Percentiles rank a stretch among this genome's conserved stretches.
phyloP scores from a whole-genome alignment of 2,329 filamentous ascomycete species.

The Colletotrichum lentis region DNA sequence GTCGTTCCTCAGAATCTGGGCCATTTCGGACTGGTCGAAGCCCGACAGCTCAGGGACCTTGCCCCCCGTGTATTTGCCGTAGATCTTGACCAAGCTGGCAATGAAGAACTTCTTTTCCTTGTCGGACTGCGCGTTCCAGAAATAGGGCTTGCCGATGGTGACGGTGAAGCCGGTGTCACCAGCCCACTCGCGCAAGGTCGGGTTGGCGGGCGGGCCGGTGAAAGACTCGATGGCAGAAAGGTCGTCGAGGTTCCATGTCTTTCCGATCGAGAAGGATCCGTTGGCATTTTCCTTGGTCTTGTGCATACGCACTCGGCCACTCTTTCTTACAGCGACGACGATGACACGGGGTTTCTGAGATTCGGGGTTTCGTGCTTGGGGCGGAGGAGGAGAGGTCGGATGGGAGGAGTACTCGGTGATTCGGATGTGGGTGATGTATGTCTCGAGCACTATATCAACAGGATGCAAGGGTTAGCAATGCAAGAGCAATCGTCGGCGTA shows the following conservation, averaged over 20 bases:
- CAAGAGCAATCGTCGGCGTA: conserved; percentile 2
- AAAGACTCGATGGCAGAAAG: conserved; percentile 82
- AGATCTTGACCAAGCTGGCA: conserved; percentile 94
- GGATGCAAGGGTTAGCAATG: conserved; percentile 21
- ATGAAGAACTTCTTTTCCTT: conserved; percentile 99
- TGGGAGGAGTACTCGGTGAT: conserved; percentile 87
- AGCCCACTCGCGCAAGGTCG: conserved; percentile 77
- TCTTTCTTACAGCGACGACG: conserved; percentile 91
- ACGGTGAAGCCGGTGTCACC: conserved; percentile 85
- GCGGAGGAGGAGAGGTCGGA: conserved; percentile 85
- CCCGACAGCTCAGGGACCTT: conserved; percentile 80
- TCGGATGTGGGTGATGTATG: conserved; percentile 96
- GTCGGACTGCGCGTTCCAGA: conserved; percentile 90
- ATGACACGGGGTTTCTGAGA: conserved; percentile 91
- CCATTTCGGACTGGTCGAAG: conserved; percentile 82
- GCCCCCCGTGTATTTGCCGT: conserved; percentile 92
- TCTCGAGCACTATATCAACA: conserved; percentile 76
- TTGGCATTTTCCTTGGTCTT: conserved; percentile 96
- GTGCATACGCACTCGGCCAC: conserved; percentile 91
- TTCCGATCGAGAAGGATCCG: conserved; percentile 94
- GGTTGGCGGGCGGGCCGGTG: conserved; percentile 65
- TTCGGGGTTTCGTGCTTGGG: conserved; percentile 71
- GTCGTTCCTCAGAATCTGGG: conserved; percentile 73
- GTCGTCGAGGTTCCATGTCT: conserved; percentile 97
- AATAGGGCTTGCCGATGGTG: conserved; percentile 92